Evolutionary conservation across 495 filamentous ascomycete species (phyloP), one percentile per base, ranked within the genome.

Genomic region (Tuber umbilicatum): DNA sequence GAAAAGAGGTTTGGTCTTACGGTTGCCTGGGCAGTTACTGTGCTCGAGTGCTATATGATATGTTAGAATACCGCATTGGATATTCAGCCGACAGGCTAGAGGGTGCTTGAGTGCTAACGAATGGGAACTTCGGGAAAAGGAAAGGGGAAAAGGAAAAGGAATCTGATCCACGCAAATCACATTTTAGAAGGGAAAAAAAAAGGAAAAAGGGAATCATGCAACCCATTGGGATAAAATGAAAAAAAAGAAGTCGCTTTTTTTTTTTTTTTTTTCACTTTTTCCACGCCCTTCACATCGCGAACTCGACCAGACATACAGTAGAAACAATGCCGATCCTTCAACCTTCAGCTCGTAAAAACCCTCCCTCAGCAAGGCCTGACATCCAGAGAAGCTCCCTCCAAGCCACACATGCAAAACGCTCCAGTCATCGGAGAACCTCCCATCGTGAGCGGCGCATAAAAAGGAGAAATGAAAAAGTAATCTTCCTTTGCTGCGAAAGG

Each of bases 321-420:
- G 55, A 64, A 64, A 64, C 55, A 64, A 31, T 31, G 55, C 55
- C 5, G 55, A 64, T 64, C 55, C 55, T 64, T 31, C 55, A 64
- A 31, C n/a, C 27, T 64, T 64, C 55, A 64, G 55, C 55, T 64
- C 55, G 55, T 64, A 64, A 64, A 64, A 64, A 64, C 12, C 55
- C 55, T 35, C 27, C 27, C 55, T 16, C 31, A 10, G n/a, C 55
- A 64, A 64, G 31, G 55, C 27, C 55, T n/a, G 55, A 27, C 27
- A 64, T 23, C 27, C 55, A 64, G 27, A 64, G 55, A 64, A 31
- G 55, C 55, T 64, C 10, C 55, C n/a, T 17, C 27, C 55, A 27
- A 64, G 55, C 55, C 55, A 64, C 55, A 64, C n/a, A 31, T 27
- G 55, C 55, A 12, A 64, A 35, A 64, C 55, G 1, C 27, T 10